Evolutionary conservation across 345 rosid genomes (phyloP).

Genomic region (rapeseed (Brassica napus)): DNA sequence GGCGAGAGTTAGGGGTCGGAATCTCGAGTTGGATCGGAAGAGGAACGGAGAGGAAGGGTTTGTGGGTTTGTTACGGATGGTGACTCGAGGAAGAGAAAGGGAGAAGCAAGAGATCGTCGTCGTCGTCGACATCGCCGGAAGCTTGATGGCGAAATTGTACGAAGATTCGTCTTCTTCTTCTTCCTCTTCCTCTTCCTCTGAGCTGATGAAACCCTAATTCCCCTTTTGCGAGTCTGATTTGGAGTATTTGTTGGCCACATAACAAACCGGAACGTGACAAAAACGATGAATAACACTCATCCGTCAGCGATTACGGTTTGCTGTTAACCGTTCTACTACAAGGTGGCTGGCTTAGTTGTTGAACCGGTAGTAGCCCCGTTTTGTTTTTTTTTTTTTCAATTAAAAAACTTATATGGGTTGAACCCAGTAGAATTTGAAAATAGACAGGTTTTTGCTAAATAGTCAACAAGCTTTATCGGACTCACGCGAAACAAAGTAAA

Average conservation of each 20-base stretch:
- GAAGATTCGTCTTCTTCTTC: constrained; percentile 22
- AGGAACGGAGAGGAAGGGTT: constrained; percentile 33
- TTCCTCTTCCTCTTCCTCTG: constrained; percentile 25
- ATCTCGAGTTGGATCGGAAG: constrained; percentile 35
- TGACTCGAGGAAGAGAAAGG: constrained; percentile 41
- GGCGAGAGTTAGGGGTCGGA: constrained; percentile 36
- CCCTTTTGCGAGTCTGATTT: constrained; percentile 16
- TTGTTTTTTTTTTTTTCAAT: too few relatives aligned
- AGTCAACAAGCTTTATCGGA: too few relatives aligned
- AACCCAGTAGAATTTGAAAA: too few relatives aligned
- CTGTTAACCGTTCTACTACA: background rate
- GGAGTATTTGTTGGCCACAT: constrained; percentile 27
- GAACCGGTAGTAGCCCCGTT: background rate
- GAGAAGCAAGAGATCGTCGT: constrained; percentile 32
- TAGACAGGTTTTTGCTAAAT: too few relatives aligned
- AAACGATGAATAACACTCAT: background rate
- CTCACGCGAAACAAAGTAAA: too few relatives aligned
- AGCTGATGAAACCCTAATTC: constrained; percentile 33
- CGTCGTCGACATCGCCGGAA: constrained; percentile 28
- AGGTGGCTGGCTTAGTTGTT: background rate
- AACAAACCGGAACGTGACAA: constrained; percentile 31
- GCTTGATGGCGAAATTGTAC: too few relatives aligned
- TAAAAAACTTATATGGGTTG: too few relatives aligned
- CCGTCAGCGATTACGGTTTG: background rate
- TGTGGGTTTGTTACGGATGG: constrained; percentile 24